A percentile compares a stretch with the other conserved stretches of the same genome.
Conservation (phyloP, 768 basidiomycete genomes). For the Lepiota brunneoincarnata region DNA sequence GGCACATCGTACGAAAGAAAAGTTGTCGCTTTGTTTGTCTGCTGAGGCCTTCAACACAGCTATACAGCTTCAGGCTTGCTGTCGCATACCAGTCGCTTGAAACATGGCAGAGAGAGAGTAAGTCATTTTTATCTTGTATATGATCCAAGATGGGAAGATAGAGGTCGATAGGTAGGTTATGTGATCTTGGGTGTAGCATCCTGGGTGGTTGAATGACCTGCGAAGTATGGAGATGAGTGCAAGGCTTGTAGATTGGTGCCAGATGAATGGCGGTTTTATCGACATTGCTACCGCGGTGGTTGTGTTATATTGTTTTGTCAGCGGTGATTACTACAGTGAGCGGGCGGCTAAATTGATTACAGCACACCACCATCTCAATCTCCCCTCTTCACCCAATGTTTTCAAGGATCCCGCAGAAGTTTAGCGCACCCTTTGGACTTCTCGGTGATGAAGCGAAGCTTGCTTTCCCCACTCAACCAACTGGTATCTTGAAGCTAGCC, state of each 20-base stretch:
- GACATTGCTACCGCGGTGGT: too few species aligned
- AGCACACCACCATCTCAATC: constrained; percentile 1
- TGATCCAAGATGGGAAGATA: background rate
- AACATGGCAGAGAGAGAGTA: background rate
- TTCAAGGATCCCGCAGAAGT: constrained; percentile 65
- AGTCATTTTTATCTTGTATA: background rate
- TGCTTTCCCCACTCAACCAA: constrained; percentile 79
- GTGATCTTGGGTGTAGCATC: too few species aligned
- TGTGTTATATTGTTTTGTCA: too few species aligned
- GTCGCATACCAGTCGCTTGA: background rate
- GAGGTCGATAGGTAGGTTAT: background rate
- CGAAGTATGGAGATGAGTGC: too few species aligned
- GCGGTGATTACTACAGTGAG: background rate
- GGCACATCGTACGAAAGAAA: background rate
- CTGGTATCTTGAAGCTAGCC: constrained; percentile 75
- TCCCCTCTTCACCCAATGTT: constrained; percentile 44
- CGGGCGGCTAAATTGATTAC: background rate
- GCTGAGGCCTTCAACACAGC: background rate
- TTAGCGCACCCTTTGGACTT: constrained; percentile 74
- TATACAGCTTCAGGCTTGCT: background rate
- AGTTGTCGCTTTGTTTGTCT: too few species aligned
- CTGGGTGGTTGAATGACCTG: too few species aligned
- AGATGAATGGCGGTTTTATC: too few species aligned
- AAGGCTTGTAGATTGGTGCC: too few species aligned
- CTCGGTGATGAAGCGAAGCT: constrained; percentile 88